Percentiles rank a stretch among this genome's conserved stretches.
phyloP scores from a whole-genome alignment of 805 yeast species.

The Yarrowia alimentaria region DNA sequence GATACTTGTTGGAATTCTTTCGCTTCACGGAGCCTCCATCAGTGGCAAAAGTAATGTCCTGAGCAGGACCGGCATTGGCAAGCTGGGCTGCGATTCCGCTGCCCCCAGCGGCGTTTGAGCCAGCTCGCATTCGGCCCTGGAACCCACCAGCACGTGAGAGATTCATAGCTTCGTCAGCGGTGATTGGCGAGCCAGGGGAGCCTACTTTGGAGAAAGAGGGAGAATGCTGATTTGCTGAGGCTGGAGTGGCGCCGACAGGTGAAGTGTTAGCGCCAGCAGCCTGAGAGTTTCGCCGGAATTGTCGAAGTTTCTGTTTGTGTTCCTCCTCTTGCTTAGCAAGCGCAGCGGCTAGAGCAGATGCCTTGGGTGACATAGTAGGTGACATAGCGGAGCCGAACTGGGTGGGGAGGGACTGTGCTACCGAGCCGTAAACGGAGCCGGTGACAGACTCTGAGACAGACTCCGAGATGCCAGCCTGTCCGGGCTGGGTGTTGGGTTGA shows the following conservation, averaged over 20 bases:
- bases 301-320: slow-evolving; percentile 26
- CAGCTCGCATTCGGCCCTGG: slow-evolving; percentile 24
- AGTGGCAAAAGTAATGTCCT: slow-evolving; percentile 3
- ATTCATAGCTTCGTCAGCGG: slow-evolving; percentile 43
- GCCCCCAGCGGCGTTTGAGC: slow-evolving; percentile 17
- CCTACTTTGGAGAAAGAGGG: slow-evolving; percentile 20
- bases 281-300: slow-evolving; percentile 26
- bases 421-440: slow-evolving; percentile 26
- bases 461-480: not conserved
- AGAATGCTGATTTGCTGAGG: no score
- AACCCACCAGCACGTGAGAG: slow-evolving; percentile 38
- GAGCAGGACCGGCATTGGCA: slow-evolving; percentile 3
- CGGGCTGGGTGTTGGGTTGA: slow-evolving; percentile 12
- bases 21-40: slow-evolving; percentile 25
- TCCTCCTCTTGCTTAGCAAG: slow-evolving; percentile 27
- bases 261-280: not conserved
- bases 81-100: slow-evolving; percentile 21
- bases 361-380: slow-evolving; percentile 27
- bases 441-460: slow-evolving; percentile 15
- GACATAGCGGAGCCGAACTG: slow-evolving; percentile 25
- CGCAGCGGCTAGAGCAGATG: slow-evolving; percentile 23
- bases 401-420: slow-evolving; percentile 15
- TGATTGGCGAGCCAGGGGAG: slow-evolving; percentile 33
- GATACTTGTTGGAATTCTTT: slow-evolving; percentile 27
- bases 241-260: not conserved